These are phyloP conservation scores for Phyllosticta citriasiana DNA, from an alignment of 2,329 filamentous ascomycete genomes.

Conservation along the genomic window DNA sequence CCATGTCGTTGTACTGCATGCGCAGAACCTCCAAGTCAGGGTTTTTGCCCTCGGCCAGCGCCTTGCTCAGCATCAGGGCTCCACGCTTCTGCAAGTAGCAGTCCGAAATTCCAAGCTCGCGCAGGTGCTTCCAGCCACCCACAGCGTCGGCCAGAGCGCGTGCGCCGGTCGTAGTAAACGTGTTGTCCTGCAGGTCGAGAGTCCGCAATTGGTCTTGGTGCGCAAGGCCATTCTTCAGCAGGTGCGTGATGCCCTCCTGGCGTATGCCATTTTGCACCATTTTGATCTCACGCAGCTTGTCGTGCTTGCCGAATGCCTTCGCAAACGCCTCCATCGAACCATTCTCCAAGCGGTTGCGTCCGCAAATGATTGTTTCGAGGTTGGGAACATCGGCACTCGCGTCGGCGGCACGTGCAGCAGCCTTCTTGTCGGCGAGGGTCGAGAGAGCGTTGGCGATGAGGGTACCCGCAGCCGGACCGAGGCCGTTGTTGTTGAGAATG, in stretches of 20 bases:
- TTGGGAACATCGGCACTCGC: slow-evolving; percentile 60
- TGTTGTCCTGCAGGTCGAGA: slow-evolving; percentile 94
- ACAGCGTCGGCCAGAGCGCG: slow-evolving; percentile 68
- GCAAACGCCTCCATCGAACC: slow-evolving; percentile 96
- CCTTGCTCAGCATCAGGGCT: slow-evolving; percentile 59
- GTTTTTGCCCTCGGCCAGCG: slow-evolving; percentile 67
- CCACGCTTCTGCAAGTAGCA: slow-evolving; percentile 67
- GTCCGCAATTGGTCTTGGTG: slow-evolving; percentile 60
- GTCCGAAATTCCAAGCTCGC: slow-evolving; percentile 82
- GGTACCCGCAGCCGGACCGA: slow-evolving; percentile 83
- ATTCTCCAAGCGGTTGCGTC: slow-evolving; percentile 89
- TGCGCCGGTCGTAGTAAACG: slow-evolving; percentile 75
- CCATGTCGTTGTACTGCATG: slow-evolving; percentile 92
- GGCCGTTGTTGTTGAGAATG: slow-evolving; percentile 95
- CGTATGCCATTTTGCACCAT: slow-evolving; percentile 99
- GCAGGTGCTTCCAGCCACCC: slow-evolving; percentile 61
- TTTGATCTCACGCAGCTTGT: slow-evolving; percentile 72
- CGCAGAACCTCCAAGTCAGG: slow-evolving; percentile 68
- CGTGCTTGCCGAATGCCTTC: slow-evolving; percentile 71
- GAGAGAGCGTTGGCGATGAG: slow-evolving; percentile 81
- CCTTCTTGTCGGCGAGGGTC: slow-evolving; percentile 74
- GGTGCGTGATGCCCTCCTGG: slow-evolving; percentile 76
- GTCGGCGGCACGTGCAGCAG: slow-evolving; percentile 55
- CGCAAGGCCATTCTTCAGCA: slow-evolving; percentile 69
- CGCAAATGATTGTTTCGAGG: slow-evolving; percentile 94